Evolutionary conservation across 495 filamentous ascomycete genomes (phyloP).

Genomic region (Extremus antarcticus): DNA sequence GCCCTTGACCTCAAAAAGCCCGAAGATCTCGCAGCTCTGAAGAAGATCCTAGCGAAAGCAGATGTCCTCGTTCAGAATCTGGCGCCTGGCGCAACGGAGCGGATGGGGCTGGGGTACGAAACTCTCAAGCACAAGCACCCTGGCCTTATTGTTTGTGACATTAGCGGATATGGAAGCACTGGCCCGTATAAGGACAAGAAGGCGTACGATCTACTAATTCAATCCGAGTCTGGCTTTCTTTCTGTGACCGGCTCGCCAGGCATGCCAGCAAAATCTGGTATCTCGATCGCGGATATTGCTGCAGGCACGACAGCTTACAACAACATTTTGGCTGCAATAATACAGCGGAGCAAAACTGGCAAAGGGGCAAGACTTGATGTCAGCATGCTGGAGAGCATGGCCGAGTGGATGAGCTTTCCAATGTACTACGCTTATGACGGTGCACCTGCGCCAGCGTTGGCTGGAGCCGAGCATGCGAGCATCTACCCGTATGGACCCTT

Average conservation of each 20-base stretch:
- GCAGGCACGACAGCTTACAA: conserved; percentile 42
- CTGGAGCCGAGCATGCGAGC: conserved; percentile 40
- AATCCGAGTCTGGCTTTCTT: conserved; percentile 43
- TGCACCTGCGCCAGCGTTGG: conserved; percentile 31
- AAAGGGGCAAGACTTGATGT: conserved; percentile 39
- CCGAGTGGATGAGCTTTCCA: conserved; percentile 46
- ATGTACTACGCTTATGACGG: conserved; percentile 41
- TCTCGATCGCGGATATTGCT: conserved; percentile 43
- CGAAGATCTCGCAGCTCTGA: conserved; percentile 33
- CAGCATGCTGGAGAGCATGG: conserved; percentile 45
- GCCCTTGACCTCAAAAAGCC: conserved; percentile 38
- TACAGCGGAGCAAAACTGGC: conserved; percentile 37
- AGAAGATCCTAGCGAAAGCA: conserved; percentile 35
- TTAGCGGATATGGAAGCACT: conserved; percentile 41
- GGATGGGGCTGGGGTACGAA: conserved; percentile 38
- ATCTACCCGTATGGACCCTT: conserved; percentile 46
- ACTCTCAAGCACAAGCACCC: conserved; percentile 33
- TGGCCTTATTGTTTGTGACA: conserved; percentile 42
- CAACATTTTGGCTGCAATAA: conserved; percentile 39
- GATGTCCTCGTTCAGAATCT: conserved; percentile 45
- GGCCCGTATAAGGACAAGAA: conserved; percentile 45
- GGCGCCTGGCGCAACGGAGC: conserved; percentile 38
- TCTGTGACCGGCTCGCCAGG: conserved; percentile 38
- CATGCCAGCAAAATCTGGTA: conserved; percentile 41
- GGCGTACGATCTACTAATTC: conserved; percentile 46